Evolutionary conservation across 306 rosid species (phyloP), one percentile per base, ranked within the genome.

Genomic region (Urtica urens): DNA sequence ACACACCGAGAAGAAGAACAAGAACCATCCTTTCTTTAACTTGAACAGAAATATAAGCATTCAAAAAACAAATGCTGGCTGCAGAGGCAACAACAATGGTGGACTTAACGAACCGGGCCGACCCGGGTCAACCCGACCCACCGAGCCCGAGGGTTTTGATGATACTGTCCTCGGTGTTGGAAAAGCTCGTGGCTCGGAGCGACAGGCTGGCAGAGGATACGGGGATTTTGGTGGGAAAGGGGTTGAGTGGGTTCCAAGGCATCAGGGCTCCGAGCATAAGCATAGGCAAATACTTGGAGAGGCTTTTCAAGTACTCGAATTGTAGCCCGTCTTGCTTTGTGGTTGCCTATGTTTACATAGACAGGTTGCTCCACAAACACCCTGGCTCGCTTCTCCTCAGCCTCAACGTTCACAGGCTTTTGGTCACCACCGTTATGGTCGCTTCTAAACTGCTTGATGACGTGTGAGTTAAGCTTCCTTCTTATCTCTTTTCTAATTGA

Each of bases 401-500:
- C 65, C 69, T 81, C 77, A 90, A 85, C 35, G 80, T 90, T 4
- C 97, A 90, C 62, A 68, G 97, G 24, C 49, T 90, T 63, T 68
- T 85, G 16, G 80, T 85, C 56, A 79, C 97, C 17, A 63, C 82
- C 47, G 55, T 79, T 56, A 74, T 90, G 95, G 74, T 90, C 14
- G 97, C 97, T 62, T 84, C 97, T 49, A 90, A 90, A 82, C 72
- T 81, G 76, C 82, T 90, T 5, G 97, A 90, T 63, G 97, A 90
- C 51, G 87, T 60, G 97, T 85, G 67, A 90, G 94, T 71, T 65
- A 38, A 40, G n/a, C n/a, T n/a, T n/a, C n/a, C n/a, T 15, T 35
- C 39, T 35, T 35, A 12, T 35, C 33, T 4, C 33, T 10, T 28
- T 28, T 28, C 33, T 28, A 28, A 4, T 28, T 28, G 10, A 4